These are phyloP conservation scores for Globisporangium polare DNA, from an alignment of 352 stramenopile species.

Conservation along the genomic window DNA sequence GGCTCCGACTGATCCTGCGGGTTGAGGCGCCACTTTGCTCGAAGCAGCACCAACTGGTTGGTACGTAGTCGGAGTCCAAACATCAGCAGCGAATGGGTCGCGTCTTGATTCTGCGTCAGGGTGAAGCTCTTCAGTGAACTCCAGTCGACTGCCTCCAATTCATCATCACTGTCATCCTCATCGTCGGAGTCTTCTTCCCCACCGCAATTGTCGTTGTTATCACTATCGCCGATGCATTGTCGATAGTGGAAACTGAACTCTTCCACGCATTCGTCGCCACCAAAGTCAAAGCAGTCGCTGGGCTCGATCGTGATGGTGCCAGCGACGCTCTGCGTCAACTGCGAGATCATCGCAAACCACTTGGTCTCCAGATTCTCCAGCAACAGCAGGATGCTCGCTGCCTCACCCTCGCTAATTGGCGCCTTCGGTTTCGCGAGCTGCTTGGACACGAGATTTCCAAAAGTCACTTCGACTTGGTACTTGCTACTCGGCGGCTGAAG, in stretches of 20 bases:
- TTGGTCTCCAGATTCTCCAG: slow-evolving; percentile 28
- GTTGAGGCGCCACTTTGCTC: slow-evolving; percentile 12
- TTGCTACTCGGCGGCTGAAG: slow-evolving; percentile 33
- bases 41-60: slow-evolving; percentile 27
- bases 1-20: slow-evolving; percentile 8
- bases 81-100: slow-evolving; percentile 16
- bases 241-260: slow-evolving; percentile 43
- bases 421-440: slow-evolving; percentile 12
- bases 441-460: slow-evolving; percentile 56
- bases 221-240: slow-evolving; percentile 9
- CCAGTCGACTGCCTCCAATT: slow-evolving; percentile 59
- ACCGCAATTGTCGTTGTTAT: background rate
- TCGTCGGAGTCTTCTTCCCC: slow-evolving; percentile 6
- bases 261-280: slow-evolving; percentile 18
- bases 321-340: slow-evolving; percentile 23
- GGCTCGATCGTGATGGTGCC: slow-evolving; percentile 18
- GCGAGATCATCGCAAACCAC: slow-evolving; percentile 34
- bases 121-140: slow-evolving; percentile 27
- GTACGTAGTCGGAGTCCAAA: slow-evolving; percentile 30
- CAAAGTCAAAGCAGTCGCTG: slow-evolving; percentile 30
- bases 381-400: slow-evolving; percentile 12
- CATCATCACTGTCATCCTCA: slow-evolving; percentile 15
- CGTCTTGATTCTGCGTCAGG: slow-evolving; percentile 4
- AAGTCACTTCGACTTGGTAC: slow-evolving; percentile 60
- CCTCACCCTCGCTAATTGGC: background rate